Conservation (phyloP, 768 basidiomycete species). For the Chalciporus sphaerocephalus region DNA sequence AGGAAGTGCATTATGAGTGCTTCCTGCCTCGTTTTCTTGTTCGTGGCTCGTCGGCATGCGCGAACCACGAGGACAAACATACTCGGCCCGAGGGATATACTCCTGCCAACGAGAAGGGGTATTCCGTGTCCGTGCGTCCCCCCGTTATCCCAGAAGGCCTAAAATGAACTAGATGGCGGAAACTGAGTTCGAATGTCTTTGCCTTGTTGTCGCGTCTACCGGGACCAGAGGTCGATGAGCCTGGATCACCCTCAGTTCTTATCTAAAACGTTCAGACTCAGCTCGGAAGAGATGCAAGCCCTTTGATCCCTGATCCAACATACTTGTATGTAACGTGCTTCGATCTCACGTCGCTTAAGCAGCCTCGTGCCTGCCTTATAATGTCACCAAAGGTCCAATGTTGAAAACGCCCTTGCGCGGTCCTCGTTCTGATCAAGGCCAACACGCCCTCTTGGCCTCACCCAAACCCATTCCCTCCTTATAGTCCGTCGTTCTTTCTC, state of each 20-base stretch:
- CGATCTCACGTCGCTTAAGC: slow-evolving; percentile 33
- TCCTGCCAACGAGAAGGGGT: slow-evolving; percentile 7
- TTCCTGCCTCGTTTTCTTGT: neutral
- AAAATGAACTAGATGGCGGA: slow-evolving; percentile 23
- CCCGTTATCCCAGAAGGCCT: slow-evolving; percentile 22
- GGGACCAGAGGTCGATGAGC: neutral
- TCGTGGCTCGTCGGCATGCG: slow-evolving; percentile 9
- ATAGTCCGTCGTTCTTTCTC: slow-evolving; percentile 13
- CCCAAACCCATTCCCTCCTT: slow-evolving; percentile 19
- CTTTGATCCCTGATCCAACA: slow-evolving; percentile 14
- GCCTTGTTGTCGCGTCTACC: slow-evolving; percentile 7
- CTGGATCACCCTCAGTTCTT: slow-evolving; percentile 3
- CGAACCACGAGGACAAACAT: slow-evolving; percentile 28
- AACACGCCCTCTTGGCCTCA: slow-evolving; percentile 32
- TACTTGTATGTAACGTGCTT: slow-evolving; percentile 19
- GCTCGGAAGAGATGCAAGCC: slow-evolving; percentile 9
- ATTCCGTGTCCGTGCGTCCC: slow-evolving; percentile 14
- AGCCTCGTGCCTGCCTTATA: slow-evolving; percentile 36
- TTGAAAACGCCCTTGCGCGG: slow-evolving; percentile 20
- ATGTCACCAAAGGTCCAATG: slow-evolving; percentile 21
- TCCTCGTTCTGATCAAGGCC: slow-evolving; percentile 21
- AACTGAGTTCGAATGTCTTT: slow-evolving; percentile 20
- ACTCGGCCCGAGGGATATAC: slow-evolving; percentile 14
- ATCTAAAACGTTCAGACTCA: slow-evolving; percentile 6
- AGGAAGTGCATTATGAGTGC: too few relatives aligned